Evolutionary conservation across 805 yeast genomes (phyloP).

Genomic region (Cyberlindnera mycetangii): DNA sequence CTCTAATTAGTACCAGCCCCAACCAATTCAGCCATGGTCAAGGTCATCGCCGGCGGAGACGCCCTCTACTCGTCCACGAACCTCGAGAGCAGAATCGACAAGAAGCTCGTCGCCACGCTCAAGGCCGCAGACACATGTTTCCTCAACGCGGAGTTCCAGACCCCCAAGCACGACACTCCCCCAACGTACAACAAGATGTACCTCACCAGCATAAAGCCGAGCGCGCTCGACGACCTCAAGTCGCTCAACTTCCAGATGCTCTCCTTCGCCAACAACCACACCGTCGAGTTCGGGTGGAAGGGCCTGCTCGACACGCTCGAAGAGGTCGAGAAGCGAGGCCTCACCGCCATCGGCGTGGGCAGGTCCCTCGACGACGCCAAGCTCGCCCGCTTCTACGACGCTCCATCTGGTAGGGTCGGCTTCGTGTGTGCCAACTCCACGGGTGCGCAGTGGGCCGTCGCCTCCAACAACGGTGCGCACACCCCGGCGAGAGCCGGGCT

Average conservation of each 20-base stretch:
- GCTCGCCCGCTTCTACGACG: constrained; percentile 26
- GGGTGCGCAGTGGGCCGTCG: constrained; percentile 28
- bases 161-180: constrained; percentile 28
- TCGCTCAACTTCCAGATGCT: constrained; percentile 26
- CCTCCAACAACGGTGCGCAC: constrained; percentile 27
- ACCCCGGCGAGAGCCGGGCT: constrained; percentile 29
- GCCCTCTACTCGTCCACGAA: constrained; percentile 29
- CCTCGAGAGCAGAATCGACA: constrained; percentile 26
- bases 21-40: constrained; percentile 9
- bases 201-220: constrained; percentile 27
- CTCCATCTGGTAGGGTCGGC: constrained; percentile 29
- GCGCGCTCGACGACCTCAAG: constrained; percentile 26
- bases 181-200: constrained; percentile 29
- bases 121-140: constrained; percentile 26
- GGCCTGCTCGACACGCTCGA: constrained; percentile 28
- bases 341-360: constrained; percentile 28
- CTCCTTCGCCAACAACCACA: constrained; percentile 30
- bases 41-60: constrained; percentile 30
- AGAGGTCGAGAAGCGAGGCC: constrained; percentile 26
- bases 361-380: constrained; percentile 28
- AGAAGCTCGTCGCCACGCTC: constrained; percentile 24
- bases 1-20: neutral
- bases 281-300: constrained; percentile 28
- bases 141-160: constrained; percentile 30
- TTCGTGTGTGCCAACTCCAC: constrained; percentile 27